Evolutionary conservation across 495 filamentous ascomycete genomes (phyloP).

Genomic region (Aspergillus cristatus): DNA sequence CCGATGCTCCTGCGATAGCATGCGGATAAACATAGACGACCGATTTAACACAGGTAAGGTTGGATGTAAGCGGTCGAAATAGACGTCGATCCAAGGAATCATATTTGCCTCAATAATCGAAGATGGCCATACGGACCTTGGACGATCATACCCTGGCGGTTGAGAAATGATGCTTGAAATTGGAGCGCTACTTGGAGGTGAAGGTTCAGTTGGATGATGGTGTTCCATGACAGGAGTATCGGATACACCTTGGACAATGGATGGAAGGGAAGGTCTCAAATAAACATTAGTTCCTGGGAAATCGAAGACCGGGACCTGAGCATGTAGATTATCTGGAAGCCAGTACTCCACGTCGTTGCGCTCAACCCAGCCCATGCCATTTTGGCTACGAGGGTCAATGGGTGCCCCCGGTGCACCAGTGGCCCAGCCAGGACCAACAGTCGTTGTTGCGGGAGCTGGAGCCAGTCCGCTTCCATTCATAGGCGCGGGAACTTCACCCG

Average conservation of each 20-base stretch:
- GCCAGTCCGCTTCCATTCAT: constrained; percentile 15
- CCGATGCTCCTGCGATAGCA: constrained; percentile 51
- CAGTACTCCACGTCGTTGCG: constrained; percentile 29
- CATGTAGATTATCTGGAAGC: constrained; percentile 30
- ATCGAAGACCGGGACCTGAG: constrained; percentile 27
- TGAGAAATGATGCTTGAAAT: constrained; percentile 13
- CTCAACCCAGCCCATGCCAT: constrained; percentile 23
- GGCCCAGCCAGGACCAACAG: constrained; percentile 12
- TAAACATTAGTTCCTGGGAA: constrained; percentile 33
- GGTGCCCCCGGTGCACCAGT: constrained; percentile 13
- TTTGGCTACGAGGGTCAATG: constrained; percentile 16
- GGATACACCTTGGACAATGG: constrained; percentile 25
- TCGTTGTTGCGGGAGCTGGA: constrained; percentile 8
- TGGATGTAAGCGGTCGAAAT: constrained; percentile 73
- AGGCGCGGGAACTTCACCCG: constrained; percentile 13
- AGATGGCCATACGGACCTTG: constrained; percentile 22
- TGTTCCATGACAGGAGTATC: constrained; percentile 14
- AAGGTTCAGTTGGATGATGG: constrained; percentile 10
- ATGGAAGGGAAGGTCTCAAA: constrained; percentile 30
- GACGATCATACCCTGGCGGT: constrained; percentile 12
- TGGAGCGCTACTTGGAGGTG: constrained; percentile 13
- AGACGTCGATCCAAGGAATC: constrained; percentile 64
- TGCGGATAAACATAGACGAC: constrained; percentile 50
- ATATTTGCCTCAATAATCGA: constrained; percentile 33
- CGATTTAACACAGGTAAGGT: constrained; percentile 71